Evolutionary conservation across 2,329 filamentous ascomycete genomes (phyloP).

Genomic region (Fusarium musae): DNA sequence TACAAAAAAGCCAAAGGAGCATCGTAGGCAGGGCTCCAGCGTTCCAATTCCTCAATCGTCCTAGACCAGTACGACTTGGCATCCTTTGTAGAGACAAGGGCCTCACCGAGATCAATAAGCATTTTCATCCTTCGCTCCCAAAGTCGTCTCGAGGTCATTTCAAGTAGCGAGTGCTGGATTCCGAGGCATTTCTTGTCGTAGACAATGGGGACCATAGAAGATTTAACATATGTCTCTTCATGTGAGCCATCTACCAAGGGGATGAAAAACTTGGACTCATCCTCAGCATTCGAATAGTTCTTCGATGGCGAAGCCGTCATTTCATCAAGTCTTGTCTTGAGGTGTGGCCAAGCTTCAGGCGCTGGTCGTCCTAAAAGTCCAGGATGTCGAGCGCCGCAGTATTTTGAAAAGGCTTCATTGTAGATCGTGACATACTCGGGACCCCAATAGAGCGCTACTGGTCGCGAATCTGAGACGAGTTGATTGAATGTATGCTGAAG

Average conservation of each 20-base stretch:
- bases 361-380: slow-evolving; percentile 69
- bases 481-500: slow-evolving; percentile 59
- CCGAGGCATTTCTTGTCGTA: slow-evolving; percentile 56
- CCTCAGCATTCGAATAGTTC: slow-evolving; percentile 52
- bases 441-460: slow-evolving; percentile 73
- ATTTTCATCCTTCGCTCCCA: slow-evolving; percentile 62
- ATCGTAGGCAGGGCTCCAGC: slow-evolving; percentile 58
- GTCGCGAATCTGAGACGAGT: slow-evolving; percentile 57
- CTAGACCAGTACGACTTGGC: slow-evolving; percentile 61
- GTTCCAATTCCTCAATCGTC: slow-evolving; percentile 56
- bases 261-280: slow-evolving; percentile 60
- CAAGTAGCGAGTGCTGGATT: slow-evolving; percentile 59
- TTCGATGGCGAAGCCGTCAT: slow-evolving; percentile 43
- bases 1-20: slow-evolving; percentile 64
- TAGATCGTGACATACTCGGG: slow-evolving; percentile 71
- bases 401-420: slow-evolving; percentile 72
- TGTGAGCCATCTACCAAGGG: slow-evolving; percentile 53
- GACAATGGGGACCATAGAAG: slow-evolving; percentile 59
- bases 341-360: slow-evolving; percentile 69
- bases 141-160: slow-evolving; percentile 59
- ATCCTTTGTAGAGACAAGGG: slow-evolving; percentile 55
- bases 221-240: slow-evolving; percentile 61
- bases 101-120: slow-evolving; percentile 60
- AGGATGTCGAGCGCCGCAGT: slow-evolving; percentile 74
- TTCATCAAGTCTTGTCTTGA: slow-evolving; percentile 53